A percentile compares a stretch with the other conserved stretches of the same genome.
These are phyloP conservation scores for Starmerella stigmatis DNA, from an alignment of 805 yeast species.

Conservation along the genomic window DNA sequence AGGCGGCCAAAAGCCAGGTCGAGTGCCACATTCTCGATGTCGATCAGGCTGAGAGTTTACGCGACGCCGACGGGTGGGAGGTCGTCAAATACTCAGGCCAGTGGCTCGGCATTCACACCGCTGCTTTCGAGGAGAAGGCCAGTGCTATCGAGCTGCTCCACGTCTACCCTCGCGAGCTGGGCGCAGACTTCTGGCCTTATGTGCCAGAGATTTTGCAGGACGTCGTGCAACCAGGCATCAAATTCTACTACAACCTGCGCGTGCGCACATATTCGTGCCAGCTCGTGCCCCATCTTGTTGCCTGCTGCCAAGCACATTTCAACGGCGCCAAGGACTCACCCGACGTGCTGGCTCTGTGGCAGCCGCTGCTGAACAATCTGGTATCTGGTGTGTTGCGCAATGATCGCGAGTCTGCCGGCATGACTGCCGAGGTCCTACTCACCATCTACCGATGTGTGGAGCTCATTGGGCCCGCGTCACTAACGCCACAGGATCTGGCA, in stretches of 20 bases:
- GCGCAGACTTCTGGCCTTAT: conserved; percentile 72
- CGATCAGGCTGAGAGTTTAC: conserved; percentile 75
- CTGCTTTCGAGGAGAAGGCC: conserved; percentile 87
- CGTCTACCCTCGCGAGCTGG: conserved; percentile 73
- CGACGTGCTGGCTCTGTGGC: conserved; percentile 59
- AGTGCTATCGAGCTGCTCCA: conserved; percentile 81
- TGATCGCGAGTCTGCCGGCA: conserved; percentile 70
- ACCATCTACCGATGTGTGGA: conserved; percentile 58
- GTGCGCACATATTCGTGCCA: conserved; percentile 87
- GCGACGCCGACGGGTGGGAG: conserved; percentile 88
- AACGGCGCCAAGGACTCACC: conserved; percentile 36
- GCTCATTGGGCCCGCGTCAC: conserved; percentile 49
- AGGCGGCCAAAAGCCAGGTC: conserved; percentile 79
- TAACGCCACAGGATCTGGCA: conserved; percentile 43
- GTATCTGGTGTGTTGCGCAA: conserved; percentile 49
- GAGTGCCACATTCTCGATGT: conserved; percentile 79
- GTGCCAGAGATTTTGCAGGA: conserved; percentile 67
- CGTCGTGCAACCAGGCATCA: conserved; percentile 77
- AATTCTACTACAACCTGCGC: conserved; percentile 86
- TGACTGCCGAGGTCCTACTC: conserved; percentile 65
- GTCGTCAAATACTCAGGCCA: conserved; percentile 84
- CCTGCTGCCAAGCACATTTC: conserved; percentile 49
- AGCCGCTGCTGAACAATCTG: conserved; percentile 53
- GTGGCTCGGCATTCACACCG: conserved; percentile 88
- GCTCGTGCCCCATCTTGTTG: conserved; percentile 65